phyloP scores from a whole-genome alignment of 148 eudicot species.

The Rhododendron simsii region DNA sequence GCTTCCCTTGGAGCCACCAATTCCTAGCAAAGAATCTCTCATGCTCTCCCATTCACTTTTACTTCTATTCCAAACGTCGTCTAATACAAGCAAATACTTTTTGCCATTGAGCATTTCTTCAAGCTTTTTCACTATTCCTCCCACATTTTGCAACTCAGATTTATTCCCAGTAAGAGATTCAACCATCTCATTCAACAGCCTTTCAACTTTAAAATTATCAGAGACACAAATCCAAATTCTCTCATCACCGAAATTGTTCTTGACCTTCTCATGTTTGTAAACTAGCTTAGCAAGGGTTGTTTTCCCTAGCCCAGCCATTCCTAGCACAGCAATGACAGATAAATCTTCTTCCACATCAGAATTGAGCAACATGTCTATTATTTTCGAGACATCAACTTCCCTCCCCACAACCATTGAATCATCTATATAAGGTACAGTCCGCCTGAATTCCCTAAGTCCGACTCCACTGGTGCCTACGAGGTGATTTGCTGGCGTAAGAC shows the following conservation, averaged over 20 bases:
- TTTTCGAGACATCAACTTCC: no score
- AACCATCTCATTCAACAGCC: not conserved
- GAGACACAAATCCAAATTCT: constrained; percentile 14
- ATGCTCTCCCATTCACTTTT: not conserved
- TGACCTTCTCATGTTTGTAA: not conserved
- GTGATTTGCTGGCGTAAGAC: no score
- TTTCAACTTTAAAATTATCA: not conserved
- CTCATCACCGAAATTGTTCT: not conserved
- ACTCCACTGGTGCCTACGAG: no score
- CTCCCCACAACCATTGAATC: no score
- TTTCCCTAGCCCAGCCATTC: no score
- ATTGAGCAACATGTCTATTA: no score
- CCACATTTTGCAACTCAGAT: not conserved
- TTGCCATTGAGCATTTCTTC: not conserved
- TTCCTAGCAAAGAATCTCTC: not conserved
- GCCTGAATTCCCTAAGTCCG: no score
- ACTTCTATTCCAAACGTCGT: constrained; percentile 15
- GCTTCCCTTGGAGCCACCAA: not conserved
- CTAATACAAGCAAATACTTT: constrained; percentile 14
- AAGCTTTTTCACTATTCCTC: not conserved
- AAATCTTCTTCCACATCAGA: no score
- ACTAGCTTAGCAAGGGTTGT: constrained; percentile 3
- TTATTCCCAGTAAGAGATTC: not conserved
- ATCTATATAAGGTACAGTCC: no score
- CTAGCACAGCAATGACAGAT: no score